Evolutionary conservation across 257 asterid genomes (phyloP), one percentile per base, ranked within the genome.

Genomic region (Solanum megistacrolobum): DNA sequence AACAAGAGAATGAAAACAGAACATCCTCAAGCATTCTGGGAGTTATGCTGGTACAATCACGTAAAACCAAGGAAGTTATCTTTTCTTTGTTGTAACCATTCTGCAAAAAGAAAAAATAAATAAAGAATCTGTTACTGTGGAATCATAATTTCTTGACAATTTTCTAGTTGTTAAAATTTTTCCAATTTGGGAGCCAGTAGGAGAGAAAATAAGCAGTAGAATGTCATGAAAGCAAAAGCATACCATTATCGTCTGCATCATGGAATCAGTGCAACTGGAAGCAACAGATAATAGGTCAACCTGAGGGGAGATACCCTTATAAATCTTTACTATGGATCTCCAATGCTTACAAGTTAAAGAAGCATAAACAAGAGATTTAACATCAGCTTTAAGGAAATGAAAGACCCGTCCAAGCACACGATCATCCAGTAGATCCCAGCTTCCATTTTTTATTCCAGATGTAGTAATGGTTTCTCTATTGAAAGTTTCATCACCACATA

Each of bases 341-440:
- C 99, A 97, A 90, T 89, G 96, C 94, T 92, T 96, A 94, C 99
- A 97, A 88, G 99, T 94, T 94, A 92, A 86, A 87, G 96, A 92
- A 86, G 93, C 98, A 90, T 89, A 92, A 86, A 88, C 91, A 71
- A 97, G 95, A 18, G 98, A 93, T 92, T 91, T 96, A 13, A 94
- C 87, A 93, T 97, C 99, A 88, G 94, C 93, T 92, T 95, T 92
- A 38, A 97, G 99, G 91, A 94, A 96, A 93, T 97, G 98, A 92
- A 97, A 95, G 88, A 96, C 92, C 32, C 99, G 92, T 39, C 98
- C 99, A 93, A 97, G 93, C 83, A 94, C 90, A 89, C 87, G 93
- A 41, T 98, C 96, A 89, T 94, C 94, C 83, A 97, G 95, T 79
- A 91, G 92, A 86, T 88, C 96, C 99, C 99, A 97, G 89, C 91